Evolutionary conservation across 78 protist genomes (phyloP).

Genomic region (Creolimax fragrantissima): DNA sequence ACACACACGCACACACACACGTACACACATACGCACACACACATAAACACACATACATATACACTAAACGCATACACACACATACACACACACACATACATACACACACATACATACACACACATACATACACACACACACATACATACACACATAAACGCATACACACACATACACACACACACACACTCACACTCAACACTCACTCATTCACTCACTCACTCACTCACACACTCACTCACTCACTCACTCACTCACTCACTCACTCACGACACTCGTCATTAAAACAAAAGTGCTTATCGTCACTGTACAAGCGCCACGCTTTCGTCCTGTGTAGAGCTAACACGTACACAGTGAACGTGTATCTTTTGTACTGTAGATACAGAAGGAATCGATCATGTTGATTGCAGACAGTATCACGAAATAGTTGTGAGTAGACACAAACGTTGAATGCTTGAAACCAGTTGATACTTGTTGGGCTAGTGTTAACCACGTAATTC

Average conservation of each 20-base stretch:
- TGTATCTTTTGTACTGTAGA: not conserved
- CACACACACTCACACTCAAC: not conserved
- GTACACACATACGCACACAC: not conserved
- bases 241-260: not conserved
- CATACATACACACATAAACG: not conserved
- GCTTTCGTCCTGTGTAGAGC: too few species aligned
- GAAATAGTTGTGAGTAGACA: not conserved
- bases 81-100: not conserved
- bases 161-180: not conserved
- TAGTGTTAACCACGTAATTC: not conserved
- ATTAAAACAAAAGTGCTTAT: too few species aligned
- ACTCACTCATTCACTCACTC: not conserved
- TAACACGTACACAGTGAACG: too few species aligned
- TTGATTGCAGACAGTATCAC: not conserved
- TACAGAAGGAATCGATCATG: not conserved
- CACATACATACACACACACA: not conserved
- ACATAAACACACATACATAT: not conserved
- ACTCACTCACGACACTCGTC: too few species aligned
- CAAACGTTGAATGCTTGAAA: not conserved
- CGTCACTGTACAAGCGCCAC: too few species aligned
- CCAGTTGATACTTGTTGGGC: not conserved
- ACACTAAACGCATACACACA: not conserved
- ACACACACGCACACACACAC: not conserved
- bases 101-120: not conserved
- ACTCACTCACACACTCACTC: not conserved